These are phyloP conservation scores for Coniosporium tulheliwenetii DNA, from an alignment of 2,329 filamentous ascomycete genomes.

Conservation along the genomic window DNA sequence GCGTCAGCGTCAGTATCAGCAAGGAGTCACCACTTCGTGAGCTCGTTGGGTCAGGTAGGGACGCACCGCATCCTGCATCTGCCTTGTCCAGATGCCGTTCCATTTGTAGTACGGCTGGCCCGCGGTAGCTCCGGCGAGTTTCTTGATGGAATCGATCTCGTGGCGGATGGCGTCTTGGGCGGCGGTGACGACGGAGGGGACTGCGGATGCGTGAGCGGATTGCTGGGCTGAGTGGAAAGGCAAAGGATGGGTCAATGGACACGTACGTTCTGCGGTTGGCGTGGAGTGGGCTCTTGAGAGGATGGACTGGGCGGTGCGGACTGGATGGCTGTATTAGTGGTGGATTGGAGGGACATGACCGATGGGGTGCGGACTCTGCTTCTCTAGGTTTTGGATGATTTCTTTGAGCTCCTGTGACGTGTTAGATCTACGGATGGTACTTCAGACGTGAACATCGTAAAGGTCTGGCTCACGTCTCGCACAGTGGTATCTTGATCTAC, in stretches of 20 bases:
- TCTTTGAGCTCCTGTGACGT: constrained; percentile 50
- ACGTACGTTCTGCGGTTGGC: constrained; percentile 42
- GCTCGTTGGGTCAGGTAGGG: constrained; percentile 28
- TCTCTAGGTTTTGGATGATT: constrained; percentile 68
- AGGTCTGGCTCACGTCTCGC: constrained; percentile 43
- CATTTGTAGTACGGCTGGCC: constrained; percentile 97
- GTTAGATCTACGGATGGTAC: too few relatives aligned
- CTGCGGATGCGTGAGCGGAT: constrained; percentile 26
- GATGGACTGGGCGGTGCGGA: constrained; percentile 64
- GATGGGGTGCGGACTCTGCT: constrained; percentile 39
- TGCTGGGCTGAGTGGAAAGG: neutral
- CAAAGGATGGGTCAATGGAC: neutral
- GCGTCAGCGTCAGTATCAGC: neutral
- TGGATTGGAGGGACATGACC: neutral
- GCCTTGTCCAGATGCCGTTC: constrained; percentile 72
- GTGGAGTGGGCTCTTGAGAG: constrained; percentile 86
- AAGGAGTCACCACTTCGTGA: neutral
- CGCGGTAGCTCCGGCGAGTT: constrained; percentile 59
- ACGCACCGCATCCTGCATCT: constrained; percentile 64
- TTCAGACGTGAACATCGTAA: constrained; percentile 5
- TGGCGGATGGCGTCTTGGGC: constrained; percentile 55
- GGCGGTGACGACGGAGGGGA: constrained; percentile 51
- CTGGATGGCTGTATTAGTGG: constrained; percentile 19
- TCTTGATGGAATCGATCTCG: constrained; percentile 53
- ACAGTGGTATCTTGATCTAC: constrained; percentile 77